Base-by-base conservation (phyloP, 208 protist species). In the Trypanosoma theileri region DNA sequence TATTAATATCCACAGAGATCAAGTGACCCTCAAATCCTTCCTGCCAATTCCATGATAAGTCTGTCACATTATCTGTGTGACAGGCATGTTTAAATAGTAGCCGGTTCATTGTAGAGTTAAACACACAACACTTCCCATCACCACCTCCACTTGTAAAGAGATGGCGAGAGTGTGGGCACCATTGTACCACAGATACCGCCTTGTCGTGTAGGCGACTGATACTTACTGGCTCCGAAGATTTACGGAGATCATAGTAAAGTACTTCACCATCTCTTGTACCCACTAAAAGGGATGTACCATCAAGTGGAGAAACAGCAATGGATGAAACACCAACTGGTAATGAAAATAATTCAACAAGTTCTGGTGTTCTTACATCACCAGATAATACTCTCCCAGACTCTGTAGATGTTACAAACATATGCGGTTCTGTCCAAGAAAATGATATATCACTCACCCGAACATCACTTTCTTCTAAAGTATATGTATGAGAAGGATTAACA, bases 1-100 rank as follows among this genome's bases (percentile, higher is more conserved):
- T 81, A 76, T 94, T 92, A 64, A 67, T 79, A 59, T 95, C 92
- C 3, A 81, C 59, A n/a, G 86, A 87, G 48, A 97, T 54, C 4
- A 97, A 65, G 57, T 95, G 88, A 12, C 90, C 89, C 16, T 83
- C 87, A 40, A 60, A 80, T 45, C 81, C 81, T 42, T 91, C 88
- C 71, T 94, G 88, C 90, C 92, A 97, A 70, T 80, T 89, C 90
- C 92, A 97, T 13, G 78, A 82, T 4, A 95, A 17, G 65, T 97
- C 92, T 73, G 88, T 89, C 45, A 97, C 81, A 42, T 55, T 67
- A 54, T 94, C 86, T 0, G 83, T 92, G 80, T 97, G 92, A 13
- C 85, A 89, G 19, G 83, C 81, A 76, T 97, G 92, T 51, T 83
- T 88, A 62, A 97, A 97, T 11, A 94, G 73, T 10, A 88, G 57